Base-by-base conservation (phyloP, 768 basidiomycete species). In the Lactifluus volemus region DNA sequence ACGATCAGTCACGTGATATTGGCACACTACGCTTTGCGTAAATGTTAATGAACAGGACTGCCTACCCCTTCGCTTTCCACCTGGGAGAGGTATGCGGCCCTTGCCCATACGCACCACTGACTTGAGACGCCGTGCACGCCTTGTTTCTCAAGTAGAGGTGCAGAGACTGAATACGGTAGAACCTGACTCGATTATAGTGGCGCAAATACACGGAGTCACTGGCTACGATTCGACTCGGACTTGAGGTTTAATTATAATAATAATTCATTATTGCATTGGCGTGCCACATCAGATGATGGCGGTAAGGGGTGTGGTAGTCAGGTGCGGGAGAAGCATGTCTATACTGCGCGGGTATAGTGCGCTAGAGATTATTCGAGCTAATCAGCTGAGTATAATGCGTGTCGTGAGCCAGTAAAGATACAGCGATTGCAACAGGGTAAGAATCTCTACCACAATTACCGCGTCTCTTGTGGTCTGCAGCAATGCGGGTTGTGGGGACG, bases 241-340 rank as follows among this genome's bases (percentile, higher is more conserved):
- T 53, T 41, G 50, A 39, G 55, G 55, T 44, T 61, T 30, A 9
- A 34, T 9, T 6, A 53, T 49, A 34, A 34, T 9, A 34, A 53
- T 49, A 34, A 49, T 52, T 53, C 60, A 58, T 47, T 53, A 53
- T 54, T 19, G 25, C 36, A 25, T 57, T 32, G 47, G 21, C 36
- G 47, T 47, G 55, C 56, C 47, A 54, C 56, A 63, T 63, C 61
- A 63, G 52, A 58, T 53, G 52, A 53, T 48, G 45, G 48, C 55
- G 44, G 51, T 53, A 63, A 44, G 61, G 54, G 61, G 57, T 55
- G 61, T 63, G 61, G 61, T 19, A 47, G 61, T 63, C 61, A 63
- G 61, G 61, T 63, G 61, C 61, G 39, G 56, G 51, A 39, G 61
- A 63, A 58, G 61, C 61, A 54, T 63, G 61, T 58, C 48, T 47